Conservation (phyloP, 2,329 filamentous ascomycete genomes). For the Penicillium sp. region DNA sequence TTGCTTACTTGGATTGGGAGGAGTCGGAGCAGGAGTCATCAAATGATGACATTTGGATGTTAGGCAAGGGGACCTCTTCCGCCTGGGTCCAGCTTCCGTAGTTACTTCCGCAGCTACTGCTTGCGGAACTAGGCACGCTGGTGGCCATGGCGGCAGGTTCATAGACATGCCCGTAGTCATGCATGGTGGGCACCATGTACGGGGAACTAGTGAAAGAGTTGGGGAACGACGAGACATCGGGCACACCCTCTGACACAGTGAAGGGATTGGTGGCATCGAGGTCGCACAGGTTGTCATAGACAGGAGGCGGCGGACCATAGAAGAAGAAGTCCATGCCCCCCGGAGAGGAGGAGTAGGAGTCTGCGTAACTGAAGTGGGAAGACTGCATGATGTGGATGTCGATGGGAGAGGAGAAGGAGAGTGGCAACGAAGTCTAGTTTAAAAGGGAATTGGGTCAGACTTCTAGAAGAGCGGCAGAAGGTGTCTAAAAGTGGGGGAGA, state of each 20-base stretch:
- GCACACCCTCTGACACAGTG: constrained; percentile 12
- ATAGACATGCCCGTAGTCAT: constrained; percentile 18
- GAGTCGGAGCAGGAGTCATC: constrained; percentile 20
- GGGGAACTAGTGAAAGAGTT: constrained; percentile 22
- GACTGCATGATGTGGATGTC: constrained; percentile 18
- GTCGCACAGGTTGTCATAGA: constrained; percentile 21
- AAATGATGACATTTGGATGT: constrained; percentile 9
- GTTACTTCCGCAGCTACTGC: constrained; percentile 19
- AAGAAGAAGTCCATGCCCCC: constrained; percentile 27
- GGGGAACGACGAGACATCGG: constrained; percentile 8
- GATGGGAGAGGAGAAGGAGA: constrained; percentile 8
- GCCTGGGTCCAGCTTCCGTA: constrained; percentile 16
- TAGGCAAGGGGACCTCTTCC: constrained; percentile 20
- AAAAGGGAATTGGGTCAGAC: constrained; percentile 3
- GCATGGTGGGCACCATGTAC: constrained; percentile 14
- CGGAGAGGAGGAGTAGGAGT: constrained; percentile 23
- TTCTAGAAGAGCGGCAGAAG: constrained; percentile 12
- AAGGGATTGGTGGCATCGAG: constrained; percentile 16
- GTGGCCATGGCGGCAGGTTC: constrained; percentile 24
- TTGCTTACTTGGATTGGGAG: constrained; percentile 27
- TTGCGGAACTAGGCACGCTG: constrained; percentile 22
- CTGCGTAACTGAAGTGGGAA: constrained; percentile 15
- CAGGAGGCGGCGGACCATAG: constrained; percentile 16
- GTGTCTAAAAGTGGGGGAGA: not conserved
- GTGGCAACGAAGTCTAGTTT: constrained; percentile 14